These are phyloP conservation scores for Pythium guiyangense DNA, from an alignment of 352 stramenopile species.

Conservation along the genomic window DNA sequence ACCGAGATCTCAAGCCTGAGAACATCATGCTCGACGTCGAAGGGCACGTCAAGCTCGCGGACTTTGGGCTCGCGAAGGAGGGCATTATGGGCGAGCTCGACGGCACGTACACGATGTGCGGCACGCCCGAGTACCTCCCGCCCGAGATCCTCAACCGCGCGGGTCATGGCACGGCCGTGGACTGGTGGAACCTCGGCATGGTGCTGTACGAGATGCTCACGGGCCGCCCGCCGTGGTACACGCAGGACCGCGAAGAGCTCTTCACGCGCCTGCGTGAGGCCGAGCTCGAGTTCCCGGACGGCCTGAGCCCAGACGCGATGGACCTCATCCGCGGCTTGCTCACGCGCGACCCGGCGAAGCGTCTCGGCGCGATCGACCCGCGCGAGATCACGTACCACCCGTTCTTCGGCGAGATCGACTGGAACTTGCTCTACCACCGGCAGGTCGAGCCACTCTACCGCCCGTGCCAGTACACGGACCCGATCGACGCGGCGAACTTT, in stretches of 20 bases:
- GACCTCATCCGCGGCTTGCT: slow-evolving; percentile 86
- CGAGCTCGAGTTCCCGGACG: slow-evolving; percentile 69
- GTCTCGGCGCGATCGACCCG: slow-evolving; percentile 84
- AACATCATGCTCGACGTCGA: slow-evolving; percentile 88
- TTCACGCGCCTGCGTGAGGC: slow-evolving; percentile 64
- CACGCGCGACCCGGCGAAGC: slow-evolving; percentile 88
- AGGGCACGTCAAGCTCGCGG: slow-evolving; percentile 75
- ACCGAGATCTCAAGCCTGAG: slow-evolving; percentile 79
- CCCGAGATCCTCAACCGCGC: slow-evolving; percentile 79
- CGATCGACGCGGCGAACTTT: slow-evolving; percentile 81
- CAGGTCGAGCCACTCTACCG: slow-evolving; percentile 73
- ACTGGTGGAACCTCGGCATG: slow-evolving; percentile 85
- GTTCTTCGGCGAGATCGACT: slow-evolving; percentile 82
- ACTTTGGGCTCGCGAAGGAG: slow-evolving; percentile 80
- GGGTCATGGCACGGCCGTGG: slow-evolving; percentile 74
- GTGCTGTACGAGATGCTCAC: slow-evolving; percentile 84
- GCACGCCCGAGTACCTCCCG: slow-evolving; percentile 82
- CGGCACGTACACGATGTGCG: slow-evolving; percentile 82
- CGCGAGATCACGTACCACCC: slow-evolving; percentile 79
- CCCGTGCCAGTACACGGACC: slow-evolving; percentile 81
- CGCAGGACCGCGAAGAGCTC: slow-evolving; percentile 69
- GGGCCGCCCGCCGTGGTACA: slow-evolving; percentile 74
- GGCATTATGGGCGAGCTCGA: slow-evolving; percentile 67
- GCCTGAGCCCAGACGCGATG: slow-evolving; percentile 61
- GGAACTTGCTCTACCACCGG: slow-evolving; percentile 74